Percentiles rank a stretch among this genome's conserved stretches.
Evolutionary conservation across 306 rosid species (phyloP).

Genomic region (Pachyrhizus erosus): DNA sequence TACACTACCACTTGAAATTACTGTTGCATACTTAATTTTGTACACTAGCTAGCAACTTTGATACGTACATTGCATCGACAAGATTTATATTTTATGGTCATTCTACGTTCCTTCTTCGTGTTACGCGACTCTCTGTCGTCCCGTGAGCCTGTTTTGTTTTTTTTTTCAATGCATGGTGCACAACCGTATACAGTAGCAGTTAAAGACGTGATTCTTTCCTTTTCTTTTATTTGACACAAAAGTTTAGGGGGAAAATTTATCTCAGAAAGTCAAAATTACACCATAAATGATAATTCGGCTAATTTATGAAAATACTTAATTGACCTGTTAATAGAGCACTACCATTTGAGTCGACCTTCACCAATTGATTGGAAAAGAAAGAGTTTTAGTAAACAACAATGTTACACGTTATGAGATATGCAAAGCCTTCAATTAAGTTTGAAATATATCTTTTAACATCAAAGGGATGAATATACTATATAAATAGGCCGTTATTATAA

Average conservation of each 20-base stretch:
- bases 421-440: too few relatives aligned
- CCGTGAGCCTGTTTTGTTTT: not conserved
- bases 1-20: not conserved
- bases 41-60: not conserved
- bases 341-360: too few relatives aligned
- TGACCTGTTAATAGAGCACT: too few relatives aligned
- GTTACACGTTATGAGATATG: too few relatives aligned
- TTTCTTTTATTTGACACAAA: not conserved
- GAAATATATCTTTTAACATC: too few relatives aligned
- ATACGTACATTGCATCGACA: not conserved
- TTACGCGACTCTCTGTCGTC: not conserved
- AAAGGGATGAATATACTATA: too few relatives aligned
- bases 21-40: not conserved
- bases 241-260: not conserved
- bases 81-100: not conserved
- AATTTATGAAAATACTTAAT: too few relatives aligned
- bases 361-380: too few relatives aligned
- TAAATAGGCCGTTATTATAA: too few relatives aligned
- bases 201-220: not conserved
- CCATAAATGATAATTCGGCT: too few relatives aligned
- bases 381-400: too few relatives aligned
- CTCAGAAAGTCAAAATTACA: too few relatives aligned
- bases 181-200: not conserved
- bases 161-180: not conserved
- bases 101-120: not conserved